These are phyloP conservation scores for Globisporangium perplexum DNA, from an alignment of 352 stramenopile species.

Conservation along the genomic window DNA sequence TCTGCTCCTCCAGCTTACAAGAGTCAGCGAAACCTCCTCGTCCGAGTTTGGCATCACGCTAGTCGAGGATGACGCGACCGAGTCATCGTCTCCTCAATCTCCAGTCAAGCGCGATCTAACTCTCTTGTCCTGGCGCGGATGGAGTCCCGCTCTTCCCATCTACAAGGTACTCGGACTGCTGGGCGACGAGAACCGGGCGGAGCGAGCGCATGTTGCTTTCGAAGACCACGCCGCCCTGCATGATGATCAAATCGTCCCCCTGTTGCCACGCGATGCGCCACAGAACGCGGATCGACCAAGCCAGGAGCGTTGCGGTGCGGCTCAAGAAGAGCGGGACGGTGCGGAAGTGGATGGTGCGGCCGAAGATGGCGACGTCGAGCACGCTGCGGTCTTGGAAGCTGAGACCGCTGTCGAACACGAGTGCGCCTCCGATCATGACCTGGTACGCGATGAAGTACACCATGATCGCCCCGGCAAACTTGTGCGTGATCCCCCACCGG, in stretches of 20 bases:
- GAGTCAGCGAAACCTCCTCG: no score
- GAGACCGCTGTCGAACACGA: conserved; percentile 5
- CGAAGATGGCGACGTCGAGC: not conserved
- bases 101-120: no score
- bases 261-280: conserved; percentile 2
- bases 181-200: not conserved
- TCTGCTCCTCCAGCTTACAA: no score
- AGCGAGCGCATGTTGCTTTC: not conserved
- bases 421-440: not conserved
- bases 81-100: no score
- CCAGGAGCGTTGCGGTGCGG: conserved; percentile 6
- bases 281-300: conserved; percentile 10
- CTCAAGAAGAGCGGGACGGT: conserved; percentile 7
- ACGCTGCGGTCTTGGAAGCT: conserved; percentile 5
- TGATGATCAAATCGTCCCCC: conserved; percentile 12
- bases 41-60: no score
- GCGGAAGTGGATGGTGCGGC: conserved; percentile 1
- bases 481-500: conserved; percentile 1
- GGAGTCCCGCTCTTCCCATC: no score
- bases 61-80: no score
- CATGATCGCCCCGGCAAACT: conserved; percentile 2
- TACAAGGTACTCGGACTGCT: not conserved
- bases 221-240: conserved; percentile 6
- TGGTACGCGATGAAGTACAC: conserved; percentile 5
- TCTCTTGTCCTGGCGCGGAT: no score